phyloP scores from a whole-genome alignment of 2,329 filamentous ascomycete species.

The Cladosporium sp. region DNA sequence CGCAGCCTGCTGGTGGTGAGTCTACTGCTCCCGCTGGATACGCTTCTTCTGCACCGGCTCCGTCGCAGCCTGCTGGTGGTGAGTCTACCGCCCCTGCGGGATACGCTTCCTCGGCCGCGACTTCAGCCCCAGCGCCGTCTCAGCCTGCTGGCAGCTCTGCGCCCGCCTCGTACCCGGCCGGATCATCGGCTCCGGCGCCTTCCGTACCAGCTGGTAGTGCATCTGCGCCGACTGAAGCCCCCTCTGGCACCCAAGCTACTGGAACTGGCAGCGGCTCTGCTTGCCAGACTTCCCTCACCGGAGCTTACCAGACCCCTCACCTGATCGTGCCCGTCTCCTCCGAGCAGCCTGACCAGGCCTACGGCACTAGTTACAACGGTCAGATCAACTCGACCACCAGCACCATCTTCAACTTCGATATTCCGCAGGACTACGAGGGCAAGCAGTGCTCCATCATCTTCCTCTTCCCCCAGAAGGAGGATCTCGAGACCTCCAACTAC shows the following conservation, averaged over 20 bases:
- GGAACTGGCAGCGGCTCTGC: constrained; percentile 6
- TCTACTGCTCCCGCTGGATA: neutral
- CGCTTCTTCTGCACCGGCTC: neutral
- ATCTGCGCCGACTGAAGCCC: neutral
- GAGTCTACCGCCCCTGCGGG: neutral
- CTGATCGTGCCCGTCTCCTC: constrained; percentile 34
- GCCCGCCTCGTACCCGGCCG: neutral
- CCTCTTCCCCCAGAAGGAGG: constrained; percentile 34
- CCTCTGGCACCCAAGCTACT: neutral
- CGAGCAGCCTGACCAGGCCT: constrained; percentile 32
- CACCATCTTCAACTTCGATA: constrained; percentile 43
- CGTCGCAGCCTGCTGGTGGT: neutral
- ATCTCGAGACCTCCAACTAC: constrained; percentile 33
- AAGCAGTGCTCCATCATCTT: constrained; percentile 45
- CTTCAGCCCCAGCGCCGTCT: neutral
- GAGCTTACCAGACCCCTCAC: constrained; percentile 33
- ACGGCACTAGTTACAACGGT: constrained; percentile 36
- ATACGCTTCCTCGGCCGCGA: neutral
- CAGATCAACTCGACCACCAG: constrained; percentile 34
- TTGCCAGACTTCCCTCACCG: constrained; percentile 27
- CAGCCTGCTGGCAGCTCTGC: neutral
- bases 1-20: neutral
- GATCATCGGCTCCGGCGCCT: neutral
- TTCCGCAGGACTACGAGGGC: constrained; percentile 33
- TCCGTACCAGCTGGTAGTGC: neutral